These are phyloP conservation scores for Reticulascus tulasneorum DNA, from an alignment of 2,329 filamentous ascomycete species.

Conservation along the genomic window DNA sequence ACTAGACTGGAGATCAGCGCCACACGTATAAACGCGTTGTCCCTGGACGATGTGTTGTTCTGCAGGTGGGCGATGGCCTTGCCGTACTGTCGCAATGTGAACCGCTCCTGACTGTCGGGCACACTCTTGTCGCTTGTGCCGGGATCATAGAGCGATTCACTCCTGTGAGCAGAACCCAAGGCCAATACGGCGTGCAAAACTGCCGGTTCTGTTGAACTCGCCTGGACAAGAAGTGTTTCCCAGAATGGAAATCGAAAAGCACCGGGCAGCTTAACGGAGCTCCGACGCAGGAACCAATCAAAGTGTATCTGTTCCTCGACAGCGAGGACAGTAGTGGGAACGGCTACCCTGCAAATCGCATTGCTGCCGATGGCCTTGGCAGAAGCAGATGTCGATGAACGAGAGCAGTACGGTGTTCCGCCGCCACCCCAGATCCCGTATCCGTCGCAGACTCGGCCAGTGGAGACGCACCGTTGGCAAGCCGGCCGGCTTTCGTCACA, in stretches of 20 bases:
- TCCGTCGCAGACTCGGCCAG: constrained; percentile 27
- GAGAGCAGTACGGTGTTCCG: too few species aligned
- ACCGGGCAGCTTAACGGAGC: constrained; percentile 30
- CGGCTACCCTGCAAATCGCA: too few species aligned
- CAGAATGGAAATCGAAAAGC: constrained; percentile 33
- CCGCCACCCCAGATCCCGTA: too few species aligned
- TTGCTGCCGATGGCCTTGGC: too few species aligned
- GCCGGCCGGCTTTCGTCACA: constrained; percentile 26
- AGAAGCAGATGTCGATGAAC: too few species aligned
- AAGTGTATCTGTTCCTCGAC: too few species aligned
- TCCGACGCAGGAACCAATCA: constrained; percentile 39
- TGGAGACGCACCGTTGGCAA: constrained; percentile 21
- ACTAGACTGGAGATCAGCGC: constrained; percentile 33
- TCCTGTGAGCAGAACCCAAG: constrained; percentile 29
- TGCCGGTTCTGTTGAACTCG: constrained; percentile 29
- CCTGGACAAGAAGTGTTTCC: constrained; percentile 32
- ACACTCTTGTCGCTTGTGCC: too few species aligned
- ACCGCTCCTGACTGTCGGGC: constrained; percentile 16
- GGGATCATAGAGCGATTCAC: constrained; percentile 13
- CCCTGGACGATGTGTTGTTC: constrained; percentile 23
- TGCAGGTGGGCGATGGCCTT: constrained; percentile 32
- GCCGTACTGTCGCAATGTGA: constrained; percentile 29
- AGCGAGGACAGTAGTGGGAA: too few species aligned
- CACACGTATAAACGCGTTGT: constrained; percentile 26
- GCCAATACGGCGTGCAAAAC: constrained; percentile 36